Evolutionary conservation across 805 yeast species (phyloP), one percentile per base, ranked within the genome.

Genomic region (Pichia membranifaciens): DNA sequence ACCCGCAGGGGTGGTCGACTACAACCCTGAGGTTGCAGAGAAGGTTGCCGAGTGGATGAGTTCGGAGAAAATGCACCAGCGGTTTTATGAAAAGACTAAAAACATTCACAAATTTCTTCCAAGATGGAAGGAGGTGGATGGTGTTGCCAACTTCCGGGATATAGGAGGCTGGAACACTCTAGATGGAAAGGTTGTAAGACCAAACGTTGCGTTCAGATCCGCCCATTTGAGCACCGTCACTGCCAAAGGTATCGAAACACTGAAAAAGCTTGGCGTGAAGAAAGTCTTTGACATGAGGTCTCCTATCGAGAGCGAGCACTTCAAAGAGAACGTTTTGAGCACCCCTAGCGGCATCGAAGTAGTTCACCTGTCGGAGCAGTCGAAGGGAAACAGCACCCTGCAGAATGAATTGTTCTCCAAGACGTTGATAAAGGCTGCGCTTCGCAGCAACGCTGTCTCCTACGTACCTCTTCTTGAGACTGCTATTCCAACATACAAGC

Each of bases 111-210:
- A 62, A n/a, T 55, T 38, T 38, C 38, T 68, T 18, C 65, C 78
- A 2, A 67, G 90, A 49, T 82, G 85, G 82, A 78, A 78, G 53
- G 44, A 62, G 0, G 73, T 86, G 18, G 85, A 82, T 6, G 90
- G 89, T 0, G 75, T 86, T 18, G 63, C 74, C 36, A 87, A 87
- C 57, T 83, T 86, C 57, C 71, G 96, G 52, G 96, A 88, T 57
- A 59, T 82, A 48, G 96, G 96, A 1, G 96, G 95, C 13, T 87
- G 84, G 78, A 66, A 62, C 45, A 65, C 79, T 0, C n/a, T 10
- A 20, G 63, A 61, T 9, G 64, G 59, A 2, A 50, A 60, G 5
- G 75, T 58, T 54, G 84, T 82, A 4, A 74, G 71, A 53, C 72
- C 81, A 3, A 78, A 81, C 10, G 43, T 73, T 6, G 56, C 81